Evolutionary conservation across 257 asterid genomes (phyloP).

Genomic region (Schizonepeta tenuifolia): DNA sequence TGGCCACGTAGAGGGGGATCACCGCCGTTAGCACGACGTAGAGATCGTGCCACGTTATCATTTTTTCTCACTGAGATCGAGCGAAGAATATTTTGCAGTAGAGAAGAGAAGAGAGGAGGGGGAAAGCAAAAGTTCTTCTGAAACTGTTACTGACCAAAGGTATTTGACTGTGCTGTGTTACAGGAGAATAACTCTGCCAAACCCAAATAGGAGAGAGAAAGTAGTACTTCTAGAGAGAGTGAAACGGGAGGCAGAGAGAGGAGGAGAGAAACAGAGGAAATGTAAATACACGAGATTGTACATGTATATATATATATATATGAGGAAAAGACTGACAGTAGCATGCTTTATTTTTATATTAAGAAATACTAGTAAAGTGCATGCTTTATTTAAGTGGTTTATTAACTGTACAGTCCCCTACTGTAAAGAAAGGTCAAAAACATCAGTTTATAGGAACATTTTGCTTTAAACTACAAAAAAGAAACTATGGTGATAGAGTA

Average conservation of each 20-base stretch:
- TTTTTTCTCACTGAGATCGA: slow-evolving; percentile 29
- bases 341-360: slow-evolving; percentile 13
- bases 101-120: not conserved
- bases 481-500: too few relatives aligned
- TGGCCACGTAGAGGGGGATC: slow-evolving; percentile 84
- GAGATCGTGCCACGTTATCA: slow-evolving; percentile 84
- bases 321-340: slow-evolving; percentile 12
- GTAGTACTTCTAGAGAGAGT: slow-evolving; percentile 8
- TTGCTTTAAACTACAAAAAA: not conserved
- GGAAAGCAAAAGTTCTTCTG: slow-evolving; percentile 8
- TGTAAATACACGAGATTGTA: slow-evolving; percentile 19
- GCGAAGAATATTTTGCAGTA: not conserved
- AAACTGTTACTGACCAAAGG: slow-evolving; percentile 44
- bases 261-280: not conserved
- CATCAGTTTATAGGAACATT: not conserved
- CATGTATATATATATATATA: not conserved
- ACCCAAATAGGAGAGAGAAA: slow-evolving; percentile 19
- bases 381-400: slow-evolving; percentile 13
- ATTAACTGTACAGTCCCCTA: not conserved
- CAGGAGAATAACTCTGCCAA: not conserved
- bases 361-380: slow-evolving; percentile 12
- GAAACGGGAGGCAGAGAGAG: not conserved
- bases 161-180: slow-evolving; percentile 22
- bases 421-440: slow-evolving; percentile 8
- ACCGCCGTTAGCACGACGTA: slow-evolving; percentile 87